These are phyloP conservation scores for Camellia granthamiana DNA, from an alignment of 148 eudicot species.

Conservation along the genomic window DNA sequence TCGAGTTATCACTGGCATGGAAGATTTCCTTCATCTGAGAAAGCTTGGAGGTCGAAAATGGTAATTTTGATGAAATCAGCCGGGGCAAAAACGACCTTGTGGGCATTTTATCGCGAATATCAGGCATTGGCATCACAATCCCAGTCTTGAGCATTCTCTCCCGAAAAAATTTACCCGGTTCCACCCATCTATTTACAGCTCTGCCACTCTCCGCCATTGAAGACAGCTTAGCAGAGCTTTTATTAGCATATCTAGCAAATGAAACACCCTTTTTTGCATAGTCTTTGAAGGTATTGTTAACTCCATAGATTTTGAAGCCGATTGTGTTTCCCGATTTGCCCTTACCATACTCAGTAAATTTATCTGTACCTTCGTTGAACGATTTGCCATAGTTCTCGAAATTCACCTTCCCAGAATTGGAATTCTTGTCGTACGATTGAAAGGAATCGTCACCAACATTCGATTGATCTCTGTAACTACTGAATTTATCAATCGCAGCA, in stretches of 20 bases:
- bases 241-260: conserved; percentile 28
- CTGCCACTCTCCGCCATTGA: conserved; percentile 22
- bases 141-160: conserved; percentile 40
- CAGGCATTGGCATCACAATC: conserved; percentile 54
- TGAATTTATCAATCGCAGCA: conserved; percentile 29
- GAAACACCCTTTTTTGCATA: conserved; percentile 34
- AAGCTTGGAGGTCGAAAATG: conserved; percentile 34
- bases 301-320: conserved; percentile 38
- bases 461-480: conserved; percentile 38
- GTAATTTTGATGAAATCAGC: conserved; percentile 34
- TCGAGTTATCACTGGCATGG: conserved; percentile 46
- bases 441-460: conserved; percentile 52
- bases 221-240: not conserved
- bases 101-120: conserved; percentile 52
- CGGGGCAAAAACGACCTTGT: conserved; percentile 49
- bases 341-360: conserved; percentile 47
- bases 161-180: conserved; percentile 54
- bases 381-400: conserved; percentile 35
- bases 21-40: conserved; percentile 29
- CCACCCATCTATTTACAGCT: conserved; percentile 40
- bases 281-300: conserved; percentile 32
- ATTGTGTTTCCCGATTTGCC: conserved; percentile 25
- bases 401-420: conserved; percentile 33
- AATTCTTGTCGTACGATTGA: conserved; percentile 35
- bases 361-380: conserved; percentile 40